Percentiles rank a stretch among this genome's conserved stretches.
Conservation (phyloP, 2,329 filamentous ascomycete genomes). For the Colletotrichum camelliae region DNA sequence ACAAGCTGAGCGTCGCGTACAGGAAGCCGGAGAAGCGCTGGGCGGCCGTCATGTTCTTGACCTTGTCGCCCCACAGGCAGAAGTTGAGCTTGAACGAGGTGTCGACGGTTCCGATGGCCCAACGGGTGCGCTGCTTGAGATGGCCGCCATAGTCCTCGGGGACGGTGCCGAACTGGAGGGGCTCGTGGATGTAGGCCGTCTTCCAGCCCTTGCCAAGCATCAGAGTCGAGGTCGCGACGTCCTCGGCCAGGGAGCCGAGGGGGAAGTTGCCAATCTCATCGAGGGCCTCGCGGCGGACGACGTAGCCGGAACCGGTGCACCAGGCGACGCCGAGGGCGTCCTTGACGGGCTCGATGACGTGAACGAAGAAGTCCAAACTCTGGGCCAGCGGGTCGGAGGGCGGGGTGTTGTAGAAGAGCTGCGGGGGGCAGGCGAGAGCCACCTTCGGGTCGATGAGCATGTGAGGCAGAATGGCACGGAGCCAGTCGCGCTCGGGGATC, state of each 20-base stretch:
- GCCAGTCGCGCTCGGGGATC: conserved; percentile 67
- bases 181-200: conserved; percentile 64
- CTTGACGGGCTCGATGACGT: conserved; percentile 56
- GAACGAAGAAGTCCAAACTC: conserved; percentile 63
- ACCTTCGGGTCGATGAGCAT: conserved; percentile 61
- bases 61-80: conserved; percentile 58
- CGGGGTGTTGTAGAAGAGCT: conserved; percentile 69
- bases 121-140: conserved; percentile 62
- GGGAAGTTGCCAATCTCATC: conserved; percentile 68
- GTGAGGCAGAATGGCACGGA: conserved; percentile 65
- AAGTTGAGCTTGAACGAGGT: conserved; percentile 66
- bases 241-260: conserved; percentile 63
- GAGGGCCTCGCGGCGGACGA: conserved; percentile 63
- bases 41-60: conserved; percentile 58
- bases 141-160: conserved; percentile 61
- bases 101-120: conserved; percentile 62
- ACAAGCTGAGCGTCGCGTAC: conserved; percentile 60
- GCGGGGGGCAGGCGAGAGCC: conserved; percentile 64
- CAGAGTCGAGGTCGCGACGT: conserved; percentile 63
- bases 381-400: conserved; percentile 62
- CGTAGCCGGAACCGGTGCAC: conserved; percentile 69
- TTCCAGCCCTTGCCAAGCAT: conserved; percentile 67
- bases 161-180: conserved; percentile 64
- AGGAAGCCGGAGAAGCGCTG: conserved; percentile 65
- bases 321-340: conserved; percentile 61